Evolutionary conservation across 2,329 filamentous ascomycete species (phyloP).

Genomic region (Domatiomyces globalis): DNA sequence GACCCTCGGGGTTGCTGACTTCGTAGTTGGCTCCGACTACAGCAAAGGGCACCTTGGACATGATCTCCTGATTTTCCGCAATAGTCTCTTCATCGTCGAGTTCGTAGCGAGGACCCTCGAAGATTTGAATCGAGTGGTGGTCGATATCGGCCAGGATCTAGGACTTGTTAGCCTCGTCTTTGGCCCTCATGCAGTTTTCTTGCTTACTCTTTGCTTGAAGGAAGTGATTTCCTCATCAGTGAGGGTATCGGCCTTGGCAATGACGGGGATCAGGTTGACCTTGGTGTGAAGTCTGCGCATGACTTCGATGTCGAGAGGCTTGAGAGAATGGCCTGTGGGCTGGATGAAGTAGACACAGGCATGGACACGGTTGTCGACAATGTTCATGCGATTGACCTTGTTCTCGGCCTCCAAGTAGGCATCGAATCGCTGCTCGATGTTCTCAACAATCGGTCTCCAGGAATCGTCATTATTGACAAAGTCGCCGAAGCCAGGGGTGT

Average conservation of each 20-base stretch:
- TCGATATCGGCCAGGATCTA: constrained; percentile 95
- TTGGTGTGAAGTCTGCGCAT: constrained; percentile 99
- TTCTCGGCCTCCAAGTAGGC: constrained; percentile 98
- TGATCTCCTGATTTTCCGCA: constrained; percentile 99
- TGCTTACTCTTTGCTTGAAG: constrained; percentile 90
- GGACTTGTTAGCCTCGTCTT: constrained; percentile 17
- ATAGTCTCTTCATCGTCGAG: constrained; percentile 99
- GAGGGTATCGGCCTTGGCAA: constrained; percentile 94
- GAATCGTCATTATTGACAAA: constrained; percentile 99
- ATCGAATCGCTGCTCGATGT: constrained; percentile 98
- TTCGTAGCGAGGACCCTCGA: constrained; percentile 95
- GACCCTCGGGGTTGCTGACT: constrained; percentile 78
- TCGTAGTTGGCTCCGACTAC: constrained; percentile 95
- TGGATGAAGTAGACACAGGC: constrained; percentile 99
- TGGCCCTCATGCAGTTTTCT: not conserved
- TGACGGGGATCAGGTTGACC: constrained; percentile 98
- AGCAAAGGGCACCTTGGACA: constrained; percentile 98
- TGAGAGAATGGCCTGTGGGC: constrained; percentile 93
- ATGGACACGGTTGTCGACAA: constrained; percentile 97
- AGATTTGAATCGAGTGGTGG: constrained; percentile 96
- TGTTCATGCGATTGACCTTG: constrained; percentile 99
- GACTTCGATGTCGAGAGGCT: constrained; percentile 96
- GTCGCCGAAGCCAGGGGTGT: constrained; percentile 95
- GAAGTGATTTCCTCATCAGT: constrained; percentile 89
- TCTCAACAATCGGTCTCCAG: constrained; percentile 97